phyloP scores from a whole-genome alignment of 805 yeast species.

The Yarrowia bubula region DNA sequence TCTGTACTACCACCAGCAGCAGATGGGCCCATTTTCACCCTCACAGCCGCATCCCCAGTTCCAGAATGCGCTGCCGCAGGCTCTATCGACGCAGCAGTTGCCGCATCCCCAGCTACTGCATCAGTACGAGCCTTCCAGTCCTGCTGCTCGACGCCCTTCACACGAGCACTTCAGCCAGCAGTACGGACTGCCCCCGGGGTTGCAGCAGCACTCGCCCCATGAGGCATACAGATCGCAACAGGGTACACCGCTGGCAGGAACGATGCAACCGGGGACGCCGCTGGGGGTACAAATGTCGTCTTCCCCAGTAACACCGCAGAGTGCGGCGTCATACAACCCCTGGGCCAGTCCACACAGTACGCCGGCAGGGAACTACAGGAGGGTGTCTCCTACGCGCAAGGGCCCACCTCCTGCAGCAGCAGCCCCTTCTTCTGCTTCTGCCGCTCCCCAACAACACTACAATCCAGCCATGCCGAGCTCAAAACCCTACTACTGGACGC shows the following conservation, averaged over 20 bases:
- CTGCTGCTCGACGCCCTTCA: background rate
- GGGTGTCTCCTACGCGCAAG: background rate
- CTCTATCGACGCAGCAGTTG: background rate
- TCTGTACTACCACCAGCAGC: slow-evolving; percentile 25
- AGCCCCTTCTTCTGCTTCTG: background rate
- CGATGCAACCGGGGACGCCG: slow-evolving; percentile 13
- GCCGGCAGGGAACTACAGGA: background rate
- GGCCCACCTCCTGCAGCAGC: background rate
- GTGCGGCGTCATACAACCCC: slow-evolving; percentile 3
- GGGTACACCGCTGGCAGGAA: slow-evolving; percentile 1
- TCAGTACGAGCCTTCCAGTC: slow-evolving; percentile 10
- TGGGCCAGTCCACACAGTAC: slow-evolving; percentile 7
- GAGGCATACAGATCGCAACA: slow-evolving; percentile 6
- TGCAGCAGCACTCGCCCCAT: slow-evolving; percentile 5
- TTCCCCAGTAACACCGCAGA: background rate
- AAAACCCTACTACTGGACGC: slow-evolving; percentile 9
- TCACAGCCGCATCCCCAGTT: slow-evolving; percentile 22
- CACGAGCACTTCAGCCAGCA: background rate
- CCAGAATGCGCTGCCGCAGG: background rate
- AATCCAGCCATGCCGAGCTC: slow-evolving; percentile 12
- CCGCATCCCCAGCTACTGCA: slow-evolving; percentile 15
- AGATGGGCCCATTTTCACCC: slow-evolving; percentile 9
- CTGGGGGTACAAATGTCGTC: slow-evolving; percentile 13
- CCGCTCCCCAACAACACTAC: background rate
- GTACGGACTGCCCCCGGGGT: slow-evolving; percentile 12